Conservation (phyloP, 176 grass and related monocot genomes). For the Oryza rufipogon region DNA sequence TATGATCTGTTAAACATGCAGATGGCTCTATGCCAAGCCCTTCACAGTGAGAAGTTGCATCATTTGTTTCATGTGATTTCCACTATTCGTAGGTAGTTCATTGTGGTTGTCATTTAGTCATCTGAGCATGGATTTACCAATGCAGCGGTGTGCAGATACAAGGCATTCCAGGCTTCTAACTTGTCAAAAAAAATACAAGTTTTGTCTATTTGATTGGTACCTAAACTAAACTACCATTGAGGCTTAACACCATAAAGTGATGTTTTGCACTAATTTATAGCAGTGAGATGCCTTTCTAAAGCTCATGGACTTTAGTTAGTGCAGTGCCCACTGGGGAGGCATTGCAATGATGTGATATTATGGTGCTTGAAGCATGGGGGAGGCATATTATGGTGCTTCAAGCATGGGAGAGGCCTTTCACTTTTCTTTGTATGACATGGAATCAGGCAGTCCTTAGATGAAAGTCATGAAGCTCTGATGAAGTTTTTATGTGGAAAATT, state of each 20-base stretch:
- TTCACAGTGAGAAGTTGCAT: background rate
- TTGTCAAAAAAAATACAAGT: slow-evolving; percentile 13
- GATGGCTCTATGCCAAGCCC: background rate
- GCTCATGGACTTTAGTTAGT: background rate
- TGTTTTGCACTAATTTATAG: background rate
- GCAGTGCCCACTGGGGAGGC: background rate
- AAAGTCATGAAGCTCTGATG: background rate
- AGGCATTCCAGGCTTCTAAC: background rate
- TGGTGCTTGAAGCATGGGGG: background rate
- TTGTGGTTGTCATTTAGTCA: background rate
- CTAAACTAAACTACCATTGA: too few relatives aligned
- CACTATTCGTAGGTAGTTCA: background rate
- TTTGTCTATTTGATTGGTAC: background rate
- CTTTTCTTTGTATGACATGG: background rate
- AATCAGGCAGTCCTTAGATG: background rate
- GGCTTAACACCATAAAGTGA: background rate
- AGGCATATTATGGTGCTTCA: background rate
- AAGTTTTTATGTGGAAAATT: background rate
- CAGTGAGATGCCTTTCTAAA: background rate
- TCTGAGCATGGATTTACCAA: slow-evolving; percentile 14
- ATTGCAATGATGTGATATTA: slow-evolving; percentile 20
- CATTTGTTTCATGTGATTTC: background rate
- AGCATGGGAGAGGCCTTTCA: background rate
- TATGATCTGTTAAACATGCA: background rate
- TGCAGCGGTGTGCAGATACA: slow-evolving; percentile 26